A percentile compares a stretch with the other conserved stretches of the same genome.
phyloP scores from a whole-genome alignment of 2,329 filamentous ascomycete species.

The Ceratocystiopsis sp. region DNA sequence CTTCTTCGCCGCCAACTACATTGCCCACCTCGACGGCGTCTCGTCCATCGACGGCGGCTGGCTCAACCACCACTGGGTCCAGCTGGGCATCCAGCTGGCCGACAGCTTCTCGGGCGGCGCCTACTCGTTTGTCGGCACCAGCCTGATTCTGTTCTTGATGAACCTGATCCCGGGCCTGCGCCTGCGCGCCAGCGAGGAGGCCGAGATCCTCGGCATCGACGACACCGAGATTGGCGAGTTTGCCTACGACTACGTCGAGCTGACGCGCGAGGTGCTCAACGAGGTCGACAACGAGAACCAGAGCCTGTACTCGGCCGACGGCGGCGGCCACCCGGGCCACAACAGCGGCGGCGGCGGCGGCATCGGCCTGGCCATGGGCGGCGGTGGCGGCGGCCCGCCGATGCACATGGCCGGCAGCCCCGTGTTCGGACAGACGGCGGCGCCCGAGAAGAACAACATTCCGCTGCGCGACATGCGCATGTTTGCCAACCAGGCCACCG shows the following conservation, averaged over 20 bases:
- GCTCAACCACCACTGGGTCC: conserved; percentile 53
- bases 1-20: conserved; percentile 59
- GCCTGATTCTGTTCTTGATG: conserved; percentile 51
- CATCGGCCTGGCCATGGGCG: background rate
- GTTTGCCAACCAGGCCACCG: conserved; percentile 14
- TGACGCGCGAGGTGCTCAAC: conserved; percentile 20
- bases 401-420: conserved; percentile 2
- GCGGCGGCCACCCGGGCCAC: background rate
- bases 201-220: conserved; percentile 53
- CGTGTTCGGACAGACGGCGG: conserved; percentile 5
- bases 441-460: conserved; percentile 27
- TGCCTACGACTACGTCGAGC: conserved; percentile 69
- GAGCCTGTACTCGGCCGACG: conserved; percentile 15
- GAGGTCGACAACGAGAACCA: conserved; percentile 8
- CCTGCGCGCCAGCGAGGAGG: conserved; percentile 47
- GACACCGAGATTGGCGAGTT: conserved; percentile 69
- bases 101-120: conserved; percentile 46
- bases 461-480: conserved; percentile 28
- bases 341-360: background rate
- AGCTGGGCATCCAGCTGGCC: conserved; percentile 55
- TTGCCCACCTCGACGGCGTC: conserved; percentile 56
- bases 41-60: conserved; percentile 43
- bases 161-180: conserved; percentile 55
- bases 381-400: conserved; percentile 1
- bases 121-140: conserved; percentile 51